phyloP scores from a whole-genome alignment of 2,329 filamentous ascomycete species.

The Alternaria arborescens region DNA sequence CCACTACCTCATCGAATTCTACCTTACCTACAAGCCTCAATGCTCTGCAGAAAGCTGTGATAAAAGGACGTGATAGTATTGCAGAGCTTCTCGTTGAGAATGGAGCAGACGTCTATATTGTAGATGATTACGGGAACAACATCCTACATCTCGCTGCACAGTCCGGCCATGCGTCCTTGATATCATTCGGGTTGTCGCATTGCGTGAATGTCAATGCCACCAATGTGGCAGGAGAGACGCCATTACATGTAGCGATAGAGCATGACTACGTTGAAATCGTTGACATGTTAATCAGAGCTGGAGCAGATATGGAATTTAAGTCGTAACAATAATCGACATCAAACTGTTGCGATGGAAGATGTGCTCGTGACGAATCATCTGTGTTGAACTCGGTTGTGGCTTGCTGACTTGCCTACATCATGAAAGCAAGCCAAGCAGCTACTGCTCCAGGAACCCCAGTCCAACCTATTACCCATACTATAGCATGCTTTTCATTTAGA shows the following conservation, averaged over 20 bases:
- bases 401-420: neutral
- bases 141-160: constrained; percentile 6
- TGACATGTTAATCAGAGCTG: constrained; percentile 10
- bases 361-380: neutral
- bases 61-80: constrained; percentile 1
- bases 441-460: neutral
- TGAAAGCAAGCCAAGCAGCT: neutral
- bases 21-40: constrained; percentile 2
- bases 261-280: constrained; percentile 7
- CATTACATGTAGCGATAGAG: constrained; percentile 17
- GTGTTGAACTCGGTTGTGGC: neutral
- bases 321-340: neutral
- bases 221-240: constrained; percentile 11
- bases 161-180: neutral
- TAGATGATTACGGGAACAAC: constrained; percentile 7
- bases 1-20: neutral
- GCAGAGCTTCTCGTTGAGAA: constrained; percentile 8
- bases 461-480: neutral
- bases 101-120: constrained; percentile 5
- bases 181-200: constrained; percentile 1
- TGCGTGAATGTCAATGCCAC: constrained; percentile 7
- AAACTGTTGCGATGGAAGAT: neutral
- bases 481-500: neutral
- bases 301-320: constrained; percentile 6
- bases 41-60: constrained; percentile 4